Evolutionary conservation across 306 rosid species (phyloP), one percentile per base, ranked within the genome.

Genomic region (Spatholobus suberectus): DNA sequence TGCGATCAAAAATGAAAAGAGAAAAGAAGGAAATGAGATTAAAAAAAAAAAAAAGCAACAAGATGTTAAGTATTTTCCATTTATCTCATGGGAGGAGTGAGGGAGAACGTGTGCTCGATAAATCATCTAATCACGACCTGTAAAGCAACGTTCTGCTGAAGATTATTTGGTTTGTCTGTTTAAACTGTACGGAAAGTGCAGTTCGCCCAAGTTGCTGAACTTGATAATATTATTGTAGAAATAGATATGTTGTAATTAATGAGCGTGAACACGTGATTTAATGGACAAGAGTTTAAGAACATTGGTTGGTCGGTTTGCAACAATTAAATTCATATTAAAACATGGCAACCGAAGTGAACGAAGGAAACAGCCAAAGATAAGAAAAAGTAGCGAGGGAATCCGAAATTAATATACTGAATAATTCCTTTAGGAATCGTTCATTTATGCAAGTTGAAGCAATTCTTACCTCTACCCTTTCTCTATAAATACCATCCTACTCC

Each of bases 401-500:
- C 72, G 4, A 84, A 76, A 51, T 21, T 20, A 41, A 69, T 74
- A 17, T 38, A 65, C 38, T 20, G 26, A 38, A 63, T 34, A 76
- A 75, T 69, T n/a, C 59, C 70, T 76, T 79, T 20, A 59, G 70
- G 85, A 89, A 89, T 87, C 74, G 72, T 67, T 75, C 46, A 41
- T 49, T 24, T 24, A 40, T 43, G 81, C 90, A 86, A 92, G 74
- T 87, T 83, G 90, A 58, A 80, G 44, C 24, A 49, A 12, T 35
- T 37, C 52, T 35, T 32, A 75, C 46, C 59, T 79, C 84, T 58
- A 23, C 20, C 34, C 6, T 41, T 37, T 1, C 57, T 58, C 67
- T 92, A 92, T 90, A 92, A 86, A 85, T 90, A 89, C 76, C 87
- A 57, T 43, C 83, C 21, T n/a, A 40, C 46, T 38, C 68, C 81